These are phyloP conservation scores for Neodidymelliopsis sp. DNA, from an alignment of 2,329 filamentous ascomycete genomes.

Conservation along the genomic window DNA sequence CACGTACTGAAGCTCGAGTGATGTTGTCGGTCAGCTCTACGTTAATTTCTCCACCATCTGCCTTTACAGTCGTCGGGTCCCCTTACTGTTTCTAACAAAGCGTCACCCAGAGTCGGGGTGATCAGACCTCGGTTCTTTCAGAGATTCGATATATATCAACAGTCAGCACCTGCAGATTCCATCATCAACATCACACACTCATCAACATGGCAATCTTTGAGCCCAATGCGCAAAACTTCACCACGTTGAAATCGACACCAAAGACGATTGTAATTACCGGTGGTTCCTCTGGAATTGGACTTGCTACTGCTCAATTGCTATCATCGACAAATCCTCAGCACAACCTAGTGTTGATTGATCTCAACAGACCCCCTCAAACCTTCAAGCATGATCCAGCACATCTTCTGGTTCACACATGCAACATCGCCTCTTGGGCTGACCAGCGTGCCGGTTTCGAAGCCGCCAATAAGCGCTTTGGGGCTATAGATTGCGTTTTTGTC, in stretches of 20 bases:
- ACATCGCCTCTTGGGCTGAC: slow-evolving; percentile 56
- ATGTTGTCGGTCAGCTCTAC: too few species aligned
- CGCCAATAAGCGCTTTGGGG: slow-evolving; percentile 52
- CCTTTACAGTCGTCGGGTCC: too few species aligned
- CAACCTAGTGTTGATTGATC: slow-evolving; percentile 54
- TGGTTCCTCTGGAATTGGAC: slow-evolving; percentile 51
- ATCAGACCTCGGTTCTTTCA: slow-evolving; percentile 18
- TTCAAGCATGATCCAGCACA: slow-evolving; percentile 37
- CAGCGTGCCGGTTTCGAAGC: slow-evolving; percentile 56
- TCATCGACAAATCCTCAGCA: slow-evolving; percentile 48
- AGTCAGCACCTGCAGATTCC: too few species aligned
- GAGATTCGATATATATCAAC: background rate
- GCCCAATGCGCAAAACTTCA: slow-evolving; percentile 27
- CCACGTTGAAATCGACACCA: slow-evolving; percentile 31
- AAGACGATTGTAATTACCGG: slow-evolving; percentile 52
- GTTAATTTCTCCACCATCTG: too few species aligned
- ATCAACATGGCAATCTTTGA: slow-evolving; percentile 37
- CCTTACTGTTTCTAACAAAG: too few species aligned
- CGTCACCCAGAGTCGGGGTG: too few species aligned
- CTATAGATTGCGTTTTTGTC: slow-evolving; percentile 57
- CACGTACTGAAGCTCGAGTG: background rate
- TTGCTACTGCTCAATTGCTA: slow-evolving; percentile 51
- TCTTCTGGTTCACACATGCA: slow-evolving; percentile 51
- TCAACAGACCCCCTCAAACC: slow-evolving; percentile 44
- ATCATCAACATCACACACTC: background rate